Conservation (phyloP, 169 alveolate species). For the Cryptosporidium ubiquitum region DNA sequence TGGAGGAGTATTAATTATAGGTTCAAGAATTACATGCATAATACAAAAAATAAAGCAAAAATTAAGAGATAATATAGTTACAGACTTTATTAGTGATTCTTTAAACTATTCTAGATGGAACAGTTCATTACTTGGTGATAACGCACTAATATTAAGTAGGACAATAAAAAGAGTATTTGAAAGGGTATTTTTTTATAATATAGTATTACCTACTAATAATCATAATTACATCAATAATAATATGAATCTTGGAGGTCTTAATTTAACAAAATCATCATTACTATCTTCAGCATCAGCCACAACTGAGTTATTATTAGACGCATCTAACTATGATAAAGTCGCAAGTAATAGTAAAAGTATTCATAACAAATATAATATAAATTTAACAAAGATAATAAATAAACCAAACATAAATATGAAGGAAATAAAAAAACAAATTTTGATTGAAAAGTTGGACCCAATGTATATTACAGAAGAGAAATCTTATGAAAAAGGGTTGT, state of each 20-base stretch:
- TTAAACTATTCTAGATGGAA: constrained; percentile 30
- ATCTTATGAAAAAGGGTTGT: constrained; percentile 27
- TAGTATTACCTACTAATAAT: neutral
- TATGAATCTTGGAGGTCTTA: neutral
- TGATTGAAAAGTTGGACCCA: neutral
- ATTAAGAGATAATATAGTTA: neutral
- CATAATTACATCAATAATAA: neutral
- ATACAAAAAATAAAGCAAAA: neutral
- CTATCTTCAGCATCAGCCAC: constrained; percentile 10
- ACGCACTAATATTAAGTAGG: constrained; percentile 10
- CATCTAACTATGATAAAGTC: neutral
- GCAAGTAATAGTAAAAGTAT: neutral
- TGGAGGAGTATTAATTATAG: neutral
- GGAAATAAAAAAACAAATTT: neutral
- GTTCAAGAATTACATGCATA: neutral
- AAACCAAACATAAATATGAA: neutral
- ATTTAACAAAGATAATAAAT: neutral
- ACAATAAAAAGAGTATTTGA: constrained; percentile 2
- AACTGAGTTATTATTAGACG: constrained; percentile 24
- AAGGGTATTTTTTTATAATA: neutral
- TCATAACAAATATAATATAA: neutral
- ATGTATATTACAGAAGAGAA: neutral
- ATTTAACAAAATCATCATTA: neutral
- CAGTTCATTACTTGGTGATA: constrained; percentile 30
- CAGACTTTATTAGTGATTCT: neutral